phyloP scores from a whole-genome alignment of 768 basidiomycete species.

The Lanmaoa pseudosensibilis region DNA sequence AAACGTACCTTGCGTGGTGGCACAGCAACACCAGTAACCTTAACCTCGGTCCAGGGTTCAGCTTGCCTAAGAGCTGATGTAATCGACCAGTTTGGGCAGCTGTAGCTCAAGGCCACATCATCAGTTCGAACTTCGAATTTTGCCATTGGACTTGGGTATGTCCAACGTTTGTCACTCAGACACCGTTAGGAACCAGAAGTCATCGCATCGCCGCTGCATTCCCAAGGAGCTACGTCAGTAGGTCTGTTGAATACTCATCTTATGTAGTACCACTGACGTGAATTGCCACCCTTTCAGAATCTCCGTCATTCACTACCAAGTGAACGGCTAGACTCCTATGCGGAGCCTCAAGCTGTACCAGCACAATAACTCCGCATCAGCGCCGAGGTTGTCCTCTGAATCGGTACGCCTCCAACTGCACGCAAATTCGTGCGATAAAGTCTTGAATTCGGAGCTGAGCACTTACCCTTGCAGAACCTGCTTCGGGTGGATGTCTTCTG shows the following conservation, averaged over 20 bases:
- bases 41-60: not conserved
- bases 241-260: not conserved
- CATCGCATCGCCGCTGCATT: not conserved
- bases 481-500: conserved; percentile 6
- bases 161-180: not conserved
- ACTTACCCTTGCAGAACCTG: not conserved
- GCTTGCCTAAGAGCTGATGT: conserved; percentile 2
- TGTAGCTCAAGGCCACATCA: not conserved
- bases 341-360: not conserved
- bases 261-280: not conserved
- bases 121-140: not conserved
- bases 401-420: not conserved
- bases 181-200: not conserved
- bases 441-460: not conserved
- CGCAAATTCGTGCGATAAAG: not conserved
- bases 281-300: not conserved
- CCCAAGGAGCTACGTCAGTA: not conserved
- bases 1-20: not conserved
- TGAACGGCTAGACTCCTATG: not conserved
- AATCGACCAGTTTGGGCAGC: not conserved
- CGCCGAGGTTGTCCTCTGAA: not conserved
- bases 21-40: not conserved
- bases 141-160: not conserved
- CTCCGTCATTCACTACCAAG: not conserved
- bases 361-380: not conserved